Conservation (phyloP, 2,329 filamentous ascomycete species). For the Sphaerostilbella broomeana region DNA sequence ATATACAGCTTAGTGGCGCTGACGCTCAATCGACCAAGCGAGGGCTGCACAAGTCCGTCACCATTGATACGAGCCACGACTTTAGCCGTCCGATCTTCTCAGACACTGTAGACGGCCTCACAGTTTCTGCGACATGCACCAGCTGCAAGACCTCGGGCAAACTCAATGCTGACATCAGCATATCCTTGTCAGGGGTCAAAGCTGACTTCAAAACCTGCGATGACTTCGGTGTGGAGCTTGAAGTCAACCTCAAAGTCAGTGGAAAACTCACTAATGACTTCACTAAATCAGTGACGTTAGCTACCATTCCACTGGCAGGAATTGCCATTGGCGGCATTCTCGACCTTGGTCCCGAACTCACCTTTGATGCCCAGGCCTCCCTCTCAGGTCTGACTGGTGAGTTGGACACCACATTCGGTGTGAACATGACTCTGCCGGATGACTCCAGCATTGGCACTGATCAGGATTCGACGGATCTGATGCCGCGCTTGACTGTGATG, state of each 20-base stretch:
- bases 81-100: slow-evolving; percentile 6
- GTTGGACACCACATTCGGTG: slow-evolving; percentile 3
- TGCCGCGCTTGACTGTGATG: not conserved
- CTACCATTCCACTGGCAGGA: slow-evolving; percentile 7
- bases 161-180: slow-evolving; percentile 5
- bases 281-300: slow-evolving; percentile 1
- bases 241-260: slow-evolving; percentile 2
- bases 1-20: slow-evolving; percentile 3
- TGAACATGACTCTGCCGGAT: slow-evolving; percentile 8
- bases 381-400: slow-evolving; percentile 5
- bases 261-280: not conserved
- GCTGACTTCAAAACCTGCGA: slow-evolving; percentile 5
- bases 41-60: not conserved
- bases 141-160: slow-evolving; percentile 8
- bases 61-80: slow-evolving; percentile 5
- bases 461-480: not conserved
- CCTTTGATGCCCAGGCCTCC: slow-evolving; percentile 3
- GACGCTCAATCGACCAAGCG: not conserved
- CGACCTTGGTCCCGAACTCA: slow-evolving; percentile 10
- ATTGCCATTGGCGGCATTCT: slow-evolving; percentile 8
- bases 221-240: slow-evolving; percentile 5
- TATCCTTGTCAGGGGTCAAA: slow-evolving; percentile 4
- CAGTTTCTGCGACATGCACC: slow-evolving; percentile 1
- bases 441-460: slow-evolving; percentile 1
- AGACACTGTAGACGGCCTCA: slow-evolving; percentile 4